Evolutionary conservation across 805 yeast species (phyloP), one percentile per base, ranked within the genome.

Genomic region (Hanseniaspora lachancei): DNA sequence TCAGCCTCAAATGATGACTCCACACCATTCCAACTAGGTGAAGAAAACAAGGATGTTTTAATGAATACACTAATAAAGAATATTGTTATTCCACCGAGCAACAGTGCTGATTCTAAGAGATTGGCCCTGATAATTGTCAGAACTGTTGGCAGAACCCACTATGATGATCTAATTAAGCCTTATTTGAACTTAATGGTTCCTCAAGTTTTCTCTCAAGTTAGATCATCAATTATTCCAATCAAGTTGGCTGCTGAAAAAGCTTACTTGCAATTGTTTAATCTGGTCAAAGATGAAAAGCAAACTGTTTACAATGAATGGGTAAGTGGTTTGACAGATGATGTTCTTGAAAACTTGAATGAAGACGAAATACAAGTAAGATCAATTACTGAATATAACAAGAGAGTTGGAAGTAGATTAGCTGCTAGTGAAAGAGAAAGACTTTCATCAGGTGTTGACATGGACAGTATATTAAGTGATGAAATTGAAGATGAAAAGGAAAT

Each of bases 191-290:
- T 69, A 0, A 62, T 91, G 52, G 86, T 77, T 3, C 87, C 93
- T 15, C 74, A 86, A 13, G 81, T 89, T 2, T 91, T 91, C 66
- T 72, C 83, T 0, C 82, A 93, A 66, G 83, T 91, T 42, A 76
- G 98, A 60, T 96, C 89, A 64, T 76, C 82, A n/a, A 74, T 86
- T 49, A 87, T 91, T 63, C 97, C 98, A 5, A 82, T 91, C 61
- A 89, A 89, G 64, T 74, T 91, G 59, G 96, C 97, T 1, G 96
- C 96, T 8, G 98, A 91, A 67, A 87, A 87, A 71, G 89, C 95
- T 0, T 89, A 77, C 67, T 66, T 89, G 60, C 79, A 86, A 1
- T 65, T 88, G 18, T 84, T 89, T 69, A 74, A 77, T 49, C 72
- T 91, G 62, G 82, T 86, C 35, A 86, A 83, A 29, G 95, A 85